phyloP scores from a whole-genome alignment of 352 stramenopile species.

The Phytophthora pseudosyringae region DNA sequence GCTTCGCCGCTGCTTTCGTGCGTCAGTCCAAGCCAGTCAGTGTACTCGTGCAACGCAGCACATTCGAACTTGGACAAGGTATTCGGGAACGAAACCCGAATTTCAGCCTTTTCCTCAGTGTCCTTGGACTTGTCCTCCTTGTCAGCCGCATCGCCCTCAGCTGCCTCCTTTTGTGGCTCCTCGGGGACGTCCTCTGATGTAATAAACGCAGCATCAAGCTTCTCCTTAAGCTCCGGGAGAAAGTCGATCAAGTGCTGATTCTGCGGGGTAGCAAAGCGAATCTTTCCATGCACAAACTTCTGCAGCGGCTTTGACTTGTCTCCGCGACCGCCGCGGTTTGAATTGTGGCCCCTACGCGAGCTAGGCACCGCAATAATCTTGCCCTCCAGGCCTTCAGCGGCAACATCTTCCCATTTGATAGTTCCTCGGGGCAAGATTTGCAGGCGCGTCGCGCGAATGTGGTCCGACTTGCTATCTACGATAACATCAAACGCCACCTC shows the following conservation, averaged over 20 bases:
- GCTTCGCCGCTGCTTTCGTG: conserved; percentile 61
- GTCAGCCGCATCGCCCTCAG: conserved; percentile 12
- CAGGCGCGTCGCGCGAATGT: conserved; percentile 66
- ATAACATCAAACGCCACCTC: conserved; percentile 81
- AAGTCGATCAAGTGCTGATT: conserved; percentile 67
- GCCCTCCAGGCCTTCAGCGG: conserved; percentile 49
- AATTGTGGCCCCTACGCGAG: conserved; percentile 32
- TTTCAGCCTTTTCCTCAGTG: conserved; percentile 24
- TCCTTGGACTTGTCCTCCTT: conserved; percentile 21
- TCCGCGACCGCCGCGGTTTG: conserved; percentile 33
- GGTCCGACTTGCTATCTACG: conserved; percentile 53
- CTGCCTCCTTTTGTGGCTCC: conserved; percentile 15
- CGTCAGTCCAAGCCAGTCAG: conserved; percentile 60
- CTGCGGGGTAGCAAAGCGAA: conserved; percentile 43
- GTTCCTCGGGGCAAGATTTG: conserved; percentile 61
- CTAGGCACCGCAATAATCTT: conserved; percentile 54
- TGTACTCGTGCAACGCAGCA: conserved; percentile 68
- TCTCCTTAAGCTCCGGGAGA: conserved; percentile 62
- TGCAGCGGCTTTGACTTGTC: conserved; percentile 43
- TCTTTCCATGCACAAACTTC: conserved; percentile 46
- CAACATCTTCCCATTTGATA: conserved; percentile 67
- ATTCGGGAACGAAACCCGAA: conserved; percentile 49
- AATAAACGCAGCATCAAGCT: conserved; percentile 60
- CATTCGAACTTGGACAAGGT: conserved; percentile 73
- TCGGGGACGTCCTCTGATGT: conserved; percentile 23